These are phyloP conservation scores for Neonectria sp. DNA, from an alignment of 2,329 filamentous ascomycete species.

Conservation along the genomic window DNA sequence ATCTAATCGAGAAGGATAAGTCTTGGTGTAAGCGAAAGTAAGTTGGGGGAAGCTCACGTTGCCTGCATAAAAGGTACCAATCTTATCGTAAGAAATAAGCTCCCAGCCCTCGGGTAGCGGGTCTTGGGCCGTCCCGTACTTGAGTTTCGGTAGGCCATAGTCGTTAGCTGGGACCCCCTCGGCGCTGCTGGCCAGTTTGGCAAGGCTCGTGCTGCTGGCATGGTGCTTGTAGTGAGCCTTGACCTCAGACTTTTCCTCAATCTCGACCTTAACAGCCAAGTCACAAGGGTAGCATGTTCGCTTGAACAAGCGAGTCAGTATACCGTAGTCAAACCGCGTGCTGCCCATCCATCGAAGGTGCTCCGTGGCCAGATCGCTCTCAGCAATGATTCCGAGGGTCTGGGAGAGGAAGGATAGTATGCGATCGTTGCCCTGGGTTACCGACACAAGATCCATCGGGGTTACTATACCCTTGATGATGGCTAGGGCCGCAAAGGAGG, in stretches of 20 bases:
- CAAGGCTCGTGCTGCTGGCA: slow-evolving; percentile 52
- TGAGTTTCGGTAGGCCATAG: slow-evolving; percentile 77
- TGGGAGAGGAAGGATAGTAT: slow-evolving; percentile 93
- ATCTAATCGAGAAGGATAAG: slow-evolving; percentile 67
- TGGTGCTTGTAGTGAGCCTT: slow-evolving; percentile 78
- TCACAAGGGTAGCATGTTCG: slow-evolving; percentile 91
- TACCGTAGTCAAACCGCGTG: slow-evolving; percentile 87
- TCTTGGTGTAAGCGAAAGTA: neutral
- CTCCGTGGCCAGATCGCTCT: slow-evolving; percentile 91
- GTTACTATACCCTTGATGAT: slow-evolving; percentile 91
- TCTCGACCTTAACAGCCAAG: slow-evolving; percentile 86
- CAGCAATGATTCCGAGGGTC: slow-evolving; percentile 89
- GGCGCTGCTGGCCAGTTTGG: slow-evolving; percentile 41
- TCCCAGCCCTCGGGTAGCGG: slow-evolving; percentile 85
- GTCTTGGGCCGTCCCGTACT: slow-evolving; percentile 86
- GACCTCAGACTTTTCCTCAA: slow-evolving; percentile 81
- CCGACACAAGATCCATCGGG: slow-evolving; percentile 86
- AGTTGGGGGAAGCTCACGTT: slow-evolving; percentile 71
- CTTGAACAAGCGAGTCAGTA: slow-evolving; percentile 81
- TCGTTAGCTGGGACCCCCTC: slow-evolving; percentile 51
- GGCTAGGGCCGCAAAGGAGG: slow-evolving; percentile 83
- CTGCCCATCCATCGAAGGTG: slow-evolving; percentile 94
- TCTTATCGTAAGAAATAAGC: slow-evolving; percentile 78
- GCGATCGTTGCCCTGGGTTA: slow-evolving; percentile 84
- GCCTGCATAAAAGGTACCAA: slow-evolving; percentile 94